Evolutionary conservation across 345 rosid genomes (phyloP).

Genomic region (Iberis pinnata): DNA sequence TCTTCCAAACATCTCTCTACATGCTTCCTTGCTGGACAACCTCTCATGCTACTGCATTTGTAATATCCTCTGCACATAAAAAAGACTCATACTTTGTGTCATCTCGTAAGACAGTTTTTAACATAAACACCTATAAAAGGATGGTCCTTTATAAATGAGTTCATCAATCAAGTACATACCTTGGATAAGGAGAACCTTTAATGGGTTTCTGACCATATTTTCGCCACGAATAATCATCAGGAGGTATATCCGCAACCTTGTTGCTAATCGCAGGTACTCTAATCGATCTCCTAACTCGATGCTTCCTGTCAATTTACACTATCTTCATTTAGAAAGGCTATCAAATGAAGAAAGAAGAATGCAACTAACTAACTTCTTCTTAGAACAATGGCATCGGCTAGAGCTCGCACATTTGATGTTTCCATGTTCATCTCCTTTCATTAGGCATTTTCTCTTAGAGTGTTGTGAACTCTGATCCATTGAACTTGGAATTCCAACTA

Average conservation of each 20-base stretch:
- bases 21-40: slow-evolving; percentile 99
- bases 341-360: not conserved
- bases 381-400: slow-evolving; percentile 66
- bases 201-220: slow-evolving; percentile 84
- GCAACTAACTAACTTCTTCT: slow-evolving; percentile 46
- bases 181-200: slow-evolving; percentile 79
- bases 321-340: not conserved
- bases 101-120: not conserved
- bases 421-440: slow-evolving; percentile 50
- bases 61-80: slow-evolving; percentile 74
- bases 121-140: not conserved
- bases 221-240: slow-evolving; percentile 41
- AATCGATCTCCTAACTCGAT: slow-evolving; percentile 61
- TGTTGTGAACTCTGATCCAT: slow-evolving; percentile 45
- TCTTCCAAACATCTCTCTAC: slow-evolving; percentile 95
- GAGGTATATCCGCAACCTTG: slow-evolving; percentile 41
- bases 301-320: slow-evolving; percentile 39
- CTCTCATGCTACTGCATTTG: slow-evolving; percentile 97
- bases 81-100: slow-evolving; percentile 4
- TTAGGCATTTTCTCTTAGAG: slow-evolving; percentile 43
- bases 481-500: slow-evolving; percentile 44
- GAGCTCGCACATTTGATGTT: slow-evolving; percentile 43
- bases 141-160: slow-evolving; percentile 4
- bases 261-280: slow-evolving; percentile 80
- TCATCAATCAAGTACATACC: slow-evolving; percentile 31